phyloP scores from a whole-genome alignment of 495 filamentous ascomycete genomes.

The Trichoderma reesei region DNA sequence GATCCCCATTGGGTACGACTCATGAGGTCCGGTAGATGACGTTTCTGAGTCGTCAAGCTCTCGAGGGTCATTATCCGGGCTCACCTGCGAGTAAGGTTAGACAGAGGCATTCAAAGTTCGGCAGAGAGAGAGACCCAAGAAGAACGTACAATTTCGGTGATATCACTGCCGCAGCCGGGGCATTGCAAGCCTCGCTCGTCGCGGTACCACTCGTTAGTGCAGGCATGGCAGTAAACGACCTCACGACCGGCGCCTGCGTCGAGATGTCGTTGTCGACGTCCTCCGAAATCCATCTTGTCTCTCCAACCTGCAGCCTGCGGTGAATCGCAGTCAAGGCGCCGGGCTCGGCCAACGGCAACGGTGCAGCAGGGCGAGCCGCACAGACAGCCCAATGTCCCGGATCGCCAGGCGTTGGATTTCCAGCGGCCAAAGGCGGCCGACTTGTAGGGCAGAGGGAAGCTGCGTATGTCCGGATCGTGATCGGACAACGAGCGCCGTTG shows the following conservation, averaged over 20 bases:
- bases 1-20: constrained; percentile 7
- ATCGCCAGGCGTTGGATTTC: no score
- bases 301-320: constrained; percentile 23
- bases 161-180: constrained; percentile 67
- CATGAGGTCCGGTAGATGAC: neutral
- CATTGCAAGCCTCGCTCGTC: constrained; percentile 58
- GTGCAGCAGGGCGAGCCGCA: constrained; percentile 35
- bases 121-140: neutral
- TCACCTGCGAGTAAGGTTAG: constrained; percentile 28
- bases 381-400: constrained; percentile 35
- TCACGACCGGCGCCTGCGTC: constrained; percentile 44
- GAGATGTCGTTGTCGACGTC: constrained; percentile 19
- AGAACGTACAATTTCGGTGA: constrained; percentile 68
- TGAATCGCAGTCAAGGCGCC: constrained; percentile 38
- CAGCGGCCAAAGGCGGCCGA: no score
- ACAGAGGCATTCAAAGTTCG: neutral
- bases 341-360: constrained; percentile 37
- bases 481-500: no score
- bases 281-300: constrained; percentile 27
- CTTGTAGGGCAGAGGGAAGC: no score
- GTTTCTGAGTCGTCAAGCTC: constrained; percentile 21
- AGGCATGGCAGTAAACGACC: constrained; percentile 73
- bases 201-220: constrained; percentile 67
- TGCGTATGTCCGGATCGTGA: no score
- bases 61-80: constrained; percentile 30